Evolutionary conservation across 2,329 filamentous ascomycete genomes (phyloP).

Genomic region (Venturia effusa): DNA sequence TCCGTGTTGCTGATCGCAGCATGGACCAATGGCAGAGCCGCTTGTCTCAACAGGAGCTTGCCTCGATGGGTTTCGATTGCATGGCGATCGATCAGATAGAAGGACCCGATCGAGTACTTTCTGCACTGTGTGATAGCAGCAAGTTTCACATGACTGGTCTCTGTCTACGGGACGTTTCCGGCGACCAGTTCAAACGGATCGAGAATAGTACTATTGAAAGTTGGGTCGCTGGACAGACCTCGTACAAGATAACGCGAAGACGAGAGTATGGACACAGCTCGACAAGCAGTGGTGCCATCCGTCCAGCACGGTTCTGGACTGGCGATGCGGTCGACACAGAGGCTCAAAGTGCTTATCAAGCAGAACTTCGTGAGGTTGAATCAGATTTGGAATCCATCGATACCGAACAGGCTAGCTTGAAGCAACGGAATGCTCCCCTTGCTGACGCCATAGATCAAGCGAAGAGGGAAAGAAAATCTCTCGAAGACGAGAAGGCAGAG

Average conservation of each 20-base stretch:
- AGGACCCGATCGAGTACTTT: conserved; percentile 72
- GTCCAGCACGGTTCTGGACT: conserved; percentile 64
- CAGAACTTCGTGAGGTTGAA: conserved; percentile 39
- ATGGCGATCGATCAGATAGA: conserved; percentile 70
- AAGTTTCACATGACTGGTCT: conserved; percentile 60
- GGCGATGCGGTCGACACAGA: conserved; percentile 61
- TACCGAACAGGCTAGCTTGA: conserved; percentile 32
- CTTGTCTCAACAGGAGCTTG: conserved; percentile 45
- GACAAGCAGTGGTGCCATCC: conserved; percentile 55
- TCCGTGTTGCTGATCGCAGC: conserved; percentile 51
- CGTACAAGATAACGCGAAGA: conserved; percentile 57
- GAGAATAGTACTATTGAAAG: conserved; percentile 46
- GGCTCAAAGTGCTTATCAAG: conserved; percentile 40
- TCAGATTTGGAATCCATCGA: conserved; percentile 28
- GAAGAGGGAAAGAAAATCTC: conserved; percentile 5
- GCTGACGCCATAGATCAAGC: background rate
- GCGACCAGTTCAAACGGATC: conserved; percentile 59
- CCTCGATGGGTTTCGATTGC: conserved; percentile 57
- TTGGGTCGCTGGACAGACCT: conserved; percentile 59
- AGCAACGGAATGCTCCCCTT: conserved; percentile 13
- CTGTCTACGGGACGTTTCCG: conserved; percentile 49
- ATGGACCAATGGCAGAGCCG: conserved; percentile 46
- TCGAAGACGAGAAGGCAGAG: conserved; percentile 16
- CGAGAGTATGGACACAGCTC: conserved; percentile 70
- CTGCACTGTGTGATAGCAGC: conserved; percentile 73